phyloP scores from a whole-genome alignment of 192 early-diverging fungal species.

The Umbelopsis sp. region DNA sequence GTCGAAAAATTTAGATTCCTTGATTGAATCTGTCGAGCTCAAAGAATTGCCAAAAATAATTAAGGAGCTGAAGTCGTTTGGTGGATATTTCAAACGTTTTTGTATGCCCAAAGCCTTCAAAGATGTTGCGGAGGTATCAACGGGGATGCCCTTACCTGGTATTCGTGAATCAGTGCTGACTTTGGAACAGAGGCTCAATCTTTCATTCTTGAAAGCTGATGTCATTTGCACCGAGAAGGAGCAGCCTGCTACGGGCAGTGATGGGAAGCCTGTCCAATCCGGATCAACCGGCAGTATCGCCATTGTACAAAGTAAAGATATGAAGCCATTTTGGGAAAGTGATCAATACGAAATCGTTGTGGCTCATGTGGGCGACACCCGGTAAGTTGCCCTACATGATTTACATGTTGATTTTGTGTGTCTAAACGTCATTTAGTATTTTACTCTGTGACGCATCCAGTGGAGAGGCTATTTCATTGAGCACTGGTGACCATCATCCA shows the following conservation, averaged over 20 bases:
- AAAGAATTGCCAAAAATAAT: slow-evolving; percentile 44
- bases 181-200: slow-evolving; percentile 67
- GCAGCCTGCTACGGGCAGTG: neutral
- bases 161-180: slow-evolving; percentile 42
- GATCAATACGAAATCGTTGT: slow-evolving; percentile 62
- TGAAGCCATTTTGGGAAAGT: slow-evolving; percentile 68
- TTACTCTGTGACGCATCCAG: slow-evolving; percentile 58
- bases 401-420: neutral
- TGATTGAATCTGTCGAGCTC: slow-evolving; percentile 46
- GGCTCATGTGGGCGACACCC: slow-evolving; percentile 74
- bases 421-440: slow-evolving; percentile 26
- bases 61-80: slow-evolving; percentile 40
- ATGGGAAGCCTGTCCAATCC: slow-evolving; percentile 42
- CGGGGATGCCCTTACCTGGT: slow-evolving; percentile 4
- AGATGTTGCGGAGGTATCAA: slow-evolving; percentile 20
- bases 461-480: slow-evolving; percentile 61
- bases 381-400: slow-evolving; percentile 21
- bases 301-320: slow-evolving; percentile 64
- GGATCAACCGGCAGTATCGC: slow-evolving; percentile 73
- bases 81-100: slow-evolving; percentile 53
- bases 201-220: slow-evolving; percentile 68
- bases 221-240: slow-evolving; percentile 38
- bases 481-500: slow-evolving; percentile 68
- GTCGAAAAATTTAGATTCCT: slow-evolving; percentile 50
- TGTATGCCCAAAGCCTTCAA: slow-evolving; percentile 30